phyloP scores from a whole-genome alignment of 2,329 filamentous ascomycete species.

The Albophoma yamanashiensis region DNA sequence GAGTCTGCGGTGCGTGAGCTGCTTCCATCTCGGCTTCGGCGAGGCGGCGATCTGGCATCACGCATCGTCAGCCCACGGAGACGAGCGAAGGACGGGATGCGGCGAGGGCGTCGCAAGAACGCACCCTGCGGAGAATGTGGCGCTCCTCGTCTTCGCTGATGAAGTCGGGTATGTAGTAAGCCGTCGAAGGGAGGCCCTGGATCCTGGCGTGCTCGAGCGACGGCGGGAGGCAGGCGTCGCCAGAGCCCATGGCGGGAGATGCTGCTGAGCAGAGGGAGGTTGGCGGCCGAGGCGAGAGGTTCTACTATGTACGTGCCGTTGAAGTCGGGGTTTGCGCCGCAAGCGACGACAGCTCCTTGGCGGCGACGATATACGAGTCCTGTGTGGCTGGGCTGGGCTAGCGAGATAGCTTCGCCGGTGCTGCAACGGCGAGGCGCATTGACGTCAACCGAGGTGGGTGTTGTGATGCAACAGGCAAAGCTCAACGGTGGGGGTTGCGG shows the following conservation, averaged over 20 bases:
- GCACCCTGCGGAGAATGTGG: slow-evolving; percentile 59
- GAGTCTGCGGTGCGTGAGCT: slow-evolving; percentile 77
- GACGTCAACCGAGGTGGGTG: neutral
- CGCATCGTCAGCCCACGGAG: neutral
- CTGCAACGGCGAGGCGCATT: neutral
- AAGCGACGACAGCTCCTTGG: neutral
- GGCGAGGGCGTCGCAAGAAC: slow-evolving; percentile 15
- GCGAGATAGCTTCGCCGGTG: neutral
- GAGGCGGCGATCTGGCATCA: slow-evolving; percentile 44
- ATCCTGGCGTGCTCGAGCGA: slow-evolving; percentile 44
- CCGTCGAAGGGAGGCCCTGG: slow-evolving; percentile 44
- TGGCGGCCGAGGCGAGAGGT: neutral
- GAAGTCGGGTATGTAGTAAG: slow-evolving; percentile 83
- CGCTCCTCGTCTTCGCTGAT: slow-evolving; percentile 66
- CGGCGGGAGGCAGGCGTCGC: slow-evolving; percentile 25
- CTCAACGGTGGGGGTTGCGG: neutral
- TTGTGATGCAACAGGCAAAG: neutral
- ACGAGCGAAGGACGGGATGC: neutral
- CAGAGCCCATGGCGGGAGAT: neutral
- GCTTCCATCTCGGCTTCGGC: slow-evolving; percentile 72
- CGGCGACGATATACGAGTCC: neutral
- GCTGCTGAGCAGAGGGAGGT: neutral
- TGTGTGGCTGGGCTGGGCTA: neutral
- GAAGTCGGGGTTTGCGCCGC: neutral
- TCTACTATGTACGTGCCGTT: neutral